phyloP scores from a whole-genome alignment of 2,329 filamentous ascomycete genomes.

The Parafenestella ontariensis region DNA sequence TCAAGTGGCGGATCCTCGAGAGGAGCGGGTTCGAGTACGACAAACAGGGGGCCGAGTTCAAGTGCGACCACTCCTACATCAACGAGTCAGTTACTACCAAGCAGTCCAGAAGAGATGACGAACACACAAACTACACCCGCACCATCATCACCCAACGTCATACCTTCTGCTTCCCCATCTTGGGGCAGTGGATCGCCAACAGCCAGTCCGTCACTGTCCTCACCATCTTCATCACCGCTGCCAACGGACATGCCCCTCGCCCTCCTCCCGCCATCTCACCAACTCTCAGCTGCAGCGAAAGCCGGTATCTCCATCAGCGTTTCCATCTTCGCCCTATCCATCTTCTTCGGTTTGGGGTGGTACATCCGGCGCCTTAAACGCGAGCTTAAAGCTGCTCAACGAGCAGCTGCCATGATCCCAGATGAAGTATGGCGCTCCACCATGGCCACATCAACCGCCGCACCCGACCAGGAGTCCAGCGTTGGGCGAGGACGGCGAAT shows the following conservation, averaged over 20 bases:
- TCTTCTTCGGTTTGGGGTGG: constrained; percentile 23
- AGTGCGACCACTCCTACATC: not conserved
- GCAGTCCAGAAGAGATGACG: not conserved
- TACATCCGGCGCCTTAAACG: constrained; percentile 37
- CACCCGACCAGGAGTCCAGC: not conserved
- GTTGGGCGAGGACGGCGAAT: constrained; percentile 2
- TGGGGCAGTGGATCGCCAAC: not conserved
- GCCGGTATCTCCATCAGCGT: constrained; percentile 29
- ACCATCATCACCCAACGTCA: not conserved
- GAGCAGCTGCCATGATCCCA: constrained; percentile 17
- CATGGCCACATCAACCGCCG: constrained; percentile 7
- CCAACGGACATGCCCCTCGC: constrained; percentile 20
- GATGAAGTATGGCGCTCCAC: constrained; percentile 15
- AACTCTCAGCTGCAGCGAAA: constrained; percentile 32
- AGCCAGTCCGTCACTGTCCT: too few species aligned
- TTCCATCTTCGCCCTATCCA: constrained; percentile 14
- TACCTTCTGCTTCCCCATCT: not conserved
- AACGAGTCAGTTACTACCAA: not conserved
- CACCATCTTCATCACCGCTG: too few species aligned
- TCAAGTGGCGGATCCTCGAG: not conserved
- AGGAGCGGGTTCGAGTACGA: not conserved
- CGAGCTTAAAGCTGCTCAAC: constrained; percentile 25
- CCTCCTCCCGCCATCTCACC: constrained; percentile 8
- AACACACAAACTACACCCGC: not conserved
- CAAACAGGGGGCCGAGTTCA: not conserved